These are phyloP conservation scores for Baorangia bicolor DNA, from an alignment of 768 basidiomycete species.

Conservation along the genomic window DNA sequence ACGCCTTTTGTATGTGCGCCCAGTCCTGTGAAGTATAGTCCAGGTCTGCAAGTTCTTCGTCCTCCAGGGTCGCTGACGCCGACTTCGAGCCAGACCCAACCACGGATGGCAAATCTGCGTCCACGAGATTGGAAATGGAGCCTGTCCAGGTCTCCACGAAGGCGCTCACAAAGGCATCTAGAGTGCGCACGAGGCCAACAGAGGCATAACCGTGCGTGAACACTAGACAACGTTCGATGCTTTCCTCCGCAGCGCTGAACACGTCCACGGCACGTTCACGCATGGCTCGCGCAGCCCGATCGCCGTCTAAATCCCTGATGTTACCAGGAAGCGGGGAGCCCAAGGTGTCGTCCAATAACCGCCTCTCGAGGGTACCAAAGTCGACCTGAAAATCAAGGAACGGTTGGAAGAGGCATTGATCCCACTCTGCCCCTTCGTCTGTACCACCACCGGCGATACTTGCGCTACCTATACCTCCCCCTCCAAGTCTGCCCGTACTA, in stretches of 20 bases:
- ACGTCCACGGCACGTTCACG: constrained; percentile 75
- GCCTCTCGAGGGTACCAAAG: constrained; percentile 75
- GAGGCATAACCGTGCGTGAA: constrained; percentile 93
- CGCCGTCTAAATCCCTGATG: constrained; percentile 28
- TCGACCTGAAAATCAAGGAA: constrained; percentile 90
- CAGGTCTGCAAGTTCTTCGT: constrained; percentile 69
- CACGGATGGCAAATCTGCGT: constrained; percentile 27
- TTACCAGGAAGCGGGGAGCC: constrained; percentile 41
- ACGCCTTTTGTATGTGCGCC: constrained; percentile 76
- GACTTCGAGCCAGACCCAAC: constrained; percentile 34
- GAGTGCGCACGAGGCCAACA: constrained; percentile 65
- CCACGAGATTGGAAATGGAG: constrained; percentile 43
- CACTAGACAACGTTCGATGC: constrained; percentile 64
- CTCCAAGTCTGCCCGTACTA: constrained; percentile 19
- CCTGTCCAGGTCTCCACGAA: constrained; percentile 69
- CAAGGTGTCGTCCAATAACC: constrained; percentile 60
- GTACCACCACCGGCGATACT: background rate
- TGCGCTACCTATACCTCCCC: constrained; percentile 9
- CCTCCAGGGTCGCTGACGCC: constrained; percentile 25
- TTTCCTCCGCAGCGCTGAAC: constrained; percentile 78
- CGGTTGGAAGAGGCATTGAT: constrained; percentile 88
- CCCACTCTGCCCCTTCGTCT: constrained; percentile 63
- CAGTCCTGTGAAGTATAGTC: constrained; percentile 92
- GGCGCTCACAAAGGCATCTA: constrained; percentile 67
- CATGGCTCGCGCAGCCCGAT: constrained; percentile 58